Conservation (phyloP, 1,139 yeast genomes). For the Kodamaea suecica region DNA sequence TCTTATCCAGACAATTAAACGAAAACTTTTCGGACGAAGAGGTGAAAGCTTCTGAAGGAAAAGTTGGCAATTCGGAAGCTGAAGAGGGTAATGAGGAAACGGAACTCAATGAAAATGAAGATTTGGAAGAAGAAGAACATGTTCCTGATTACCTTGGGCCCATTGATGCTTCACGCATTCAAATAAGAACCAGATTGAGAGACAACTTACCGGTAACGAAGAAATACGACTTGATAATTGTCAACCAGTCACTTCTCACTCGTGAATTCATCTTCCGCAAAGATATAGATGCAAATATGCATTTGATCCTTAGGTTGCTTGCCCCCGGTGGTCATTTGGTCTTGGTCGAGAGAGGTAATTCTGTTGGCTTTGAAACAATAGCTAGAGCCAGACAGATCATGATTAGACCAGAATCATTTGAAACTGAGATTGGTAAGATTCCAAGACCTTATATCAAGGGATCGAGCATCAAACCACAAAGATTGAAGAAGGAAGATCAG, state of each 20-base stretch:
- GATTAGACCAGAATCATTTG: constrained; percentile 74
- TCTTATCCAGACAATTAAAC: constrained; percentile 65
- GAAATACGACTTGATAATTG: constrained; percentile 78
- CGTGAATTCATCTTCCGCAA: constrained; percentile 61
- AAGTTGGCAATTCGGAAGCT: constrained; percentile 5
- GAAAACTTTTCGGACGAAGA: constrained; percentile 35
- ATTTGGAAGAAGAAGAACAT: constrained; percentile 15
- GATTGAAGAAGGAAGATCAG: constrained; percentile 34
- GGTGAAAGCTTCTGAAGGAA: constrained; percentile 13
- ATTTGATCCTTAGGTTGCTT: constrained; percentile 56
- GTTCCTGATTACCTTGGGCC: constrained; percentile 45
- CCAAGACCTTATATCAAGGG: constrained; percentile 72
- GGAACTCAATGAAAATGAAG: constrained; percentile 2
- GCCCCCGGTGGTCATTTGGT: constrained; percentile 78
- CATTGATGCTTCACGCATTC: constrained; percentile 55
- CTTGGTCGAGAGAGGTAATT: constrained; percentile 83
- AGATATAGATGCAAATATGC: constrained; percentile 69
- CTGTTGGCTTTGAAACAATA: constrained; percentile 81
- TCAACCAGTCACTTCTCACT: constrained; percentile 72
- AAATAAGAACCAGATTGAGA: constrained; percentile 51
- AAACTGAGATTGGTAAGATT: constrained; percentile 54
- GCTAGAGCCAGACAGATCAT: constrained; percentile 89
- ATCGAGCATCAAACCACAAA: constrained; percentile 42
- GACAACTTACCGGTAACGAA: constrained; percentile 47
- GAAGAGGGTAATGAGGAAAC: constrained; percentile 13